A percentile compares a stretch with the other conserved stretches of the same genome.
These are phyloP conservation scores for Diaporthe citriasiana DNA, from an alignment of 2,329 filamentous ascomycete species.

Conservation along the genomic window DNA sequence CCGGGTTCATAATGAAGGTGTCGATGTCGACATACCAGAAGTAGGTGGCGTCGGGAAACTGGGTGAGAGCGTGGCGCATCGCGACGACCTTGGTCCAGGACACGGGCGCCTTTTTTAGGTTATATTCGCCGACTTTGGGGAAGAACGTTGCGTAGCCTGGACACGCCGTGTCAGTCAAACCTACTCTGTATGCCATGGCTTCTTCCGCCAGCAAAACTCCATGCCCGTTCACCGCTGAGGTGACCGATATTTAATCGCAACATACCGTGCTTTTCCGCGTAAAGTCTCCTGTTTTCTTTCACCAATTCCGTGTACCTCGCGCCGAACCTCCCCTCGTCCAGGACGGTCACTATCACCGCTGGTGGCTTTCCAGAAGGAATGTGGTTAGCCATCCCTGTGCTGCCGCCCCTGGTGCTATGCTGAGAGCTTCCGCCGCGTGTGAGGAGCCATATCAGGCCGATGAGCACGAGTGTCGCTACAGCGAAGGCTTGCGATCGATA, in stretches of 20 bases:
- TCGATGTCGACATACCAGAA: conserved; percentile 91
- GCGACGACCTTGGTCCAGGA: conserved; percentile 87
- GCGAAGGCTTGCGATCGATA: conserved; percentile 73
- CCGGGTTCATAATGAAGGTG: conserved; percentile 89
- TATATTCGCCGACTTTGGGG: conserved; percentile 81
- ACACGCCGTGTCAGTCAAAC: conserved; percentile 78
- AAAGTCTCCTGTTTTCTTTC: conserved; percentile 85
- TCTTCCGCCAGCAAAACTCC: background rate
- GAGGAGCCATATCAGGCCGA: conserved; percentile 74
- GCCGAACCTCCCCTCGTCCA: conserved; percentile 77
- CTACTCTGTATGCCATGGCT: conserved; percentile 54
- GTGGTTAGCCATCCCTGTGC: conserved; percentile 42
- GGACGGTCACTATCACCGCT: conserved; percentile 86
- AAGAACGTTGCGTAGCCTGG: conserved; percentile 90
- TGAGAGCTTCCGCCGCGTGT: conserved; percentile 55
- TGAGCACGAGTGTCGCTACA: conserved; percentile 65
- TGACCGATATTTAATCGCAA: background rate
- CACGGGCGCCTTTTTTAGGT: conserved; percentile 70
- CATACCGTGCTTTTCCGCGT: conserved; percentile 89
- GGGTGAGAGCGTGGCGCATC: conserved; percentile 87
- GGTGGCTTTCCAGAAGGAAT: conserved; percentile 69
- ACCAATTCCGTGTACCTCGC: conserved; percentile 79
- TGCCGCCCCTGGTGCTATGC: conserved; percentile 35
- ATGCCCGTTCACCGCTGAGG: background rate
- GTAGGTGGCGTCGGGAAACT: conserved; percentile 81